Evolutionary conservation across 345 rosid species (phyloP).

Genomic region (Ailanthus altissimus): DNA sequence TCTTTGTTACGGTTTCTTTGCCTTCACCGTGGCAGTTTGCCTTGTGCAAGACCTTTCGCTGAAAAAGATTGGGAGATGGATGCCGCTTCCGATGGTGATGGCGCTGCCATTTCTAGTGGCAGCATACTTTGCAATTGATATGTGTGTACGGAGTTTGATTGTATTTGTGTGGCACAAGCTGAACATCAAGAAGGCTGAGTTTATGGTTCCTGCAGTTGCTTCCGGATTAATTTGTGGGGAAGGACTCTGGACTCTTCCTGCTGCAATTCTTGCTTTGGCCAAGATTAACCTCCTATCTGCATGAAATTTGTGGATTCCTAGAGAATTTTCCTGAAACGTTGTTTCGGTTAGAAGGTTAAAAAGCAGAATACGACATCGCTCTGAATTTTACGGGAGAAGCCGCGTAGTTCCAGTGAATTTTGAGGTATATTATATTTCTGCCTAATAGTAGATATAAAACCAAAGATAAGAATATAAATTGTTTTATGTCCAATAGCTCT

Average conservation of each 20-base stretch:
- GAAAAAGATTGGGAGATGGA: slow-evolving; percentile 59
- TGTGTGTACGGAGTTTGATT: slow-evolving; percentile 76
- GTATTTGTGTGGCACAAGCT: slow-evolving; percentile 66
- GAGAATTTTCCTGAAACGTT: not conserved
- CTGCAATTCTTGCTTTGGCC: slow-evolving; percentile 79
- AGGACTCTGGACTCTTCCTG: slow-evolving; percentile 88
- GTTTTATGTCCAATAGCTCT: not conserved
- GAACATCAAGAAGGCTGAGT: slow-evolving; percentile 56
- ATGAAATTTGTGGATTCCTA: slow-evolving; percentile 70
- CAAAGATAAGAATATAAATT: not conserved
- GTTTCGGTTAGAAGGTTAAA: not conserved
- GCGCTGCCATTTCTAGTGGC: slow-evolving; percentile 84
- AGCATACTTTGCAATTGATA: slow-evolving; percentile 88
- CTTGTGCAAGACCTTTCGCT: slow-evolving; percentile 66
- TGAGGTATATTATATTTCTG: no score
- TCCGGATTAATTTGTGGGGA: slow-evolving; percentile 92
- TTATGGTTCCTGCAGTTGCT: slow-evolving; percentile 88
- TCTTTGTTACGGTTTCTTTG: slow-evolving; percentile 70
- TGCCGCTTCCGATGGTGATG: slow-evolving; percentile 95
- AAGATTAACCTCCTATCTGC: slow-evolving; percentile 85
- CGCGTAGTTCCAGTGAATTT: not conserved
- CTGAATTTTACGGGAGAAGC: no score
- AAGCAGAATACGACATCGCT: no score
- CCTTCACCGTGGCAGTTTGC: slow-evolving; percentile 67
- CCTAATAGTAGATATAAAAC: not conserved